Conservation (phyloP, 2,329 filamentous ascomycete species). For the Claviceps fusiformis region DNA sequence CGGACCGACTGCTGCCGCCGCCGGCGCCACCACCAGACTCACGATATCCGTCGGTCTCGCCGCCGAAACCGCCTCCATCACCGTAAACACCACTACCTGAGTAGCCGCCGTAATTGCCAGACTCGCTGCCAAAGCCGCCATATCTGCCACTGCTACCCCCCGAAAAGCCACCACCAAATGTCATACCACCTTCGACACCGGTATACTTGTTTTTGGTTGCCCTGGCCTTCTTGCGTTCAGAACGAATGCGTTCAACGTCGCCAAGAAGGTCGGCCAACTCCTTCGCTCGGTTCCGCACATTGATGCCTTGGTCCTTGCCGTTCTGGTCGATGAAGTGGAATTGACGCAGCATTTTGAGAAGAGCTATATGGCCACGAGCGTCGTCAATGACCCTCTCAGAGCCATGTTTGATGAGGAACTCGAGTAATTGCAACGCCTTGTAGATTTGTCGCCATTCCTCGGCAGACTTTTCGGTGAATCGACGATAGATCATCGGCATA, state of each 20-base stretch:
- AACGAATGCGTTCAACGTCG: slow-evolving; percentile 77
- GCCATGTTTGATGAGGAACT: slow-evolving; percentile 95
- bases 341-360: slow-evolving; percentile 95
- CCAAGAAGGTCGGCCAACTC: slow-evolving; percentile 87
- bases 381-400: slow-evolving; percentile 97
- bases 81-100: slow-evolving; percentile 71
- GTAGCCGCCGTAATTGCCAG: slow-evolving; percentile 54
- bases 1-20: slow-evolving; percentile 40
- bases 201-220: slow-evolving; percentile 88
- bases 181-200: slow-evolving; percentile 73
- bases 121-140: slow-evolving; percentile 86
- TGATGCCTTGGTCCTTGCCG: slow-evolving; percentile 96
- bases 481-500: slow-evolving; percentile 99
- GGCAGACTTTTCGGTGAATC: slow-evolving; percentile 94
- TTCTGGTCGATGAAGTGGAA: slow-evolving; percentile 96
- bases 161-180: slow-evolving; percentile 41
- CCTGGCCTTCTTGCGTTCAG: slow-evolving; percentile 79
- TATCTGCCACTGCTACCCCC: slow-evolving; percentile 45
- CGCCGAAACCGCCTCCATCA: slow-evolving; percentile 77
- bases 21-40: slow-evolving; percentile 88
- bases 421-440: slow-evolving; percentile 91
- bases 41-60: slow-evolving; percentile 62
- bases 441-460: slow-evolving; percentile 99
- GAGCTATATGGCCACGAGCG: slow-evolving; percentile 83
- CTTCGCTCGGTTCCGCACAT: slow-evolving; percentile 92